phyloP scores from a whole-genome alignment of 1,284 basidiomycete genomes.

The Paramarasmius palmivorus region DNA sequence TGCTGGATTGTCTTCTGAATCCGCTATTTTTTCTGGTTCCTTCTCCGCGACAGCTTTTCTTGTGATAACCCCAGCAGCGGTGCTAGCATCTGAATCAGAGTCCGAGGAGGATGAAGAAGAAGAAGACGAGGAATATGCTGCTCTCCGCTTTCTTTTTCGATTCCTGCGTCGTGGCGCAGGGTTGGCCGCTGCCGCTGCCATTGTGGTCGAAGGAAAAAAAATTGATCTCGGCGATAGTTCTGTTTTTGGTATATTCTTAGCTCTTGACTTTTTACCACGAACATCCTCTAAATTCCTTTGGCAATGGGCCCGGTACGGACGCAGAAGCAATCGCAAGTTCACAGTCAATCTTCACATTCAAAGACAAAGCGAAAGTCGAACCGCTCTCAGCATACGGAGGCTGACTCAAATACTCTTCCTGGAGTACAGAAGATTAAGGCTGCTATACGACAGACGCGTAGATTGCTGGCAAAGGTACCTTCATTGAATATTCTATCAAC shows the following conservation, averaged over 20 bases:
- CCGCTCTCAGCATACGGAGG: constrained; percentile 16
- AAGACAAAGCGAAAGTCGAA: constrained; percentile 19
- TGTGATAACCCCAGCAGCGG: background rate
- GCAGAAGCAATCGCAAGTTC: constrained; percentile 22
- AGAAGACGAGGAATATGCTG: constrained; percentile 43
- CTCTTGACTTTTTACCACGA: too few relatives aligned
- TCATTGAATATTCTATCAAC: background rate
- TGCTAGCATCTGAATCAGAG: constrained; percentile 32
- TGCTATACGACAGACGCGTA: constrained; percentile 73
- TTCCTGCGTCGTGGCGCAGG: constrained; percentile 42
- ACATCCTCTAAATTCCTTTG: too few relatives aligned
- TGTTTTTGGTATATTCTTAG: too few relatives aligned
- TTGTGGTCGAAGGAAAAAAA: constrained; percentile 4
- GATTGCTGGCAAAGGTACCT: constrained; percentile 75
- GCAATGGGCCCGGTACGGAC: constrained; percentile 30
- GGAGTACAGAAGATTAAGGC: constrained; percentile 83
- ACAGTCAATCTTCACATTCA: constrained; percentile 19
- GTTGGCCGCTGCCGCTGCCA: constrained; percentile 25
- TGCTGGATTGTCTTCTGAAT: constrained; percentile 11
- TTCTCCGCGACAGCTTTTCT: constrained; percentile 1
- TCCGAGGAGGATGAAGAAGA: constrained; percentile 41
- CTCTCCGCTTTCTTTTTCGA: constrained; percentile 55
- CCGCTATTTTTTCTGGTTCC: constrained; percentile 14
- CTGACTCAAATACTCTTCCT: constrained; percentile 34
- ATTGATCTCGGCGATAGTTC: too few relatives aligned